These are phyloP conservation scores for Theileria orientalis DNA, from an alignment of 169 alveolate genomes.

Conservation along the genomic window DNA sequence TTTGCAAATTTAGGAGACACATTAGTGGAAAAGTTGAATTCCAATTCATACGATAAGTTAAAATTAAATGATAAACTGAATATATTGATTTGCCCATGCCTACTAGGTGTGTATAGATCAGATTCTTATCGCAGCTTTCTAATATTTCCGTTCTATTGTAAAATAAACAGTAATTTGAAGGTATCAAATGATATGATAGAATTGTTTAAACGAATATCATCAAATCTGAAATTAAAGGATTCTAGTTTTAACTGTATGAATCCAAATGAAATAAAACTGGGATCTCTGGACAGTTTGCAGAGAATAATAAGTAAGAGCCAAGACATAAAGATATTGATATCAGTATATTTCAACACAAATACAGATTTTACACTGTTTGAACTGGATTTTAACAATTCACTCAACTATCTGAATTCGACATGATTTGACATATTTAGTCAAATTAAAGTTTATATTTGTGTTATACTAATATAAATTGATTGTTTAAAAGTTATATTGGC, in stretches of 20 bases:
- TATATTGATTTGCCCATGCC: not conserved
- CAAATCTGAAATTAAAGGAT: not conserved
- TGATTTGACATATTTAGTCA: not conserved
- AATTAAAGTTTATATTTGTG: not conserved
- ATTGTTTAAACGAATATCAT: not conserved
- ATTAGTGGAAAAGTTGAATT: too few relatives aligned
- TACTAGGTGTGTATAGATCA: not conserved
- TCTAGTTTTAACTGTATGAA: too few relatives aligned
- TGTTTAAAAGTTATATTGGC: not conserved
- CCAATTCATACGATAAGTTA: too few relatives aligned
- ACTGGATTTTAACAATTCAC: conserved; percentile 13
- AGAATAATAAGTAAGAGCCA: too few relatives aligned
- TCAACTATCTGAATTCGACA: conserved; percentile 1
- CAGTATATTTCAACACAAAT: not conserved
- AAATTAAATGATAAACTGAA: not conserved
- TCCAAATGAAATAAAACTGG: not conserved
- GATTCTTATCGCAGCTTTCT: not conserved
- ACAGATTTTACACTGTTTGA: conserved; percentile 12
- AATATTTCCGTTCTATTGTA: not conserved
- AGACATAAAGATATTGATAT: not conserved
- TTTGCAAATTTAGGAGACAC: too few relatives aligned
- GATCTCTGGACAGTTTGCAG: not conserved
- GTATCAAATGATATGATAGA: not conserved
- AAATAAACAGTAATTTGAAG: not conserved
- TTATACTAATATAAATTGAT: not conserved